Conservation (phyloP, 177 flowering plant genomes). For the Tripterygium wilfordii region DNA sequence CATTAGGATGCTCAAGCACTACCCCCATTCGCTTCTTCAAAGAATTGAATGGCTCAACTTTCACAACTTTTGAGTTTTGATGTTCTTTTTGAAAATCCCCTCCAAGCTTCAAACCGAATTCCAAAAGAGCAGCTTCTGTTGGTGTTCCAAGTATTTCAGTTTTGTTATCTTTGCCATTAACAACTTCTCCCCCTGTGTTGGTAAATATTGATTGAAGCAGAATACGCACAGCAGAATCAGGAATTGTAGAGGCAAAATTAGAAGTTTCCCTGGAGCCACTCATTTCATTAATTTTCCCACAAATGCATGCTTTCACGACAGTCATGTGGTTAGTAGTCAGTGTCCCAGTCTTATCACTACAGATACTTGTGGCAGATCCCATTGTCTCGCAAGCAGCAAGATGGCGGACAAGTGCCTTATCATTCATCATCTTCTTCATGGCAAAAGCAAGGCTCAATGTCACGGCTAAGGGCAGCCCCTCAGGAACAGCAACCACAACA, state of each 20-base stretch:
- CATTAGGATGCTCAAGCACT: constrained; percentile 67
- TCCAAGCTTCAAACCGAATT: constrained; percentile 74
- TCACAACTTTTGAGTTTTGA: constrained; percentile 46
- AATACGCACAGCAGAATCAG: constrained; percentile 42
- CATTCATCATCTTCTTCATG: constrained; percentile 99
- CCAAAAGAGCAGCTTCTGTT: constrained; percentile 83
- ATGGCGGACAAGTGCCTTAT: constrained; percentile 89
- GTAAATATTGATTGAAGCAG: constrained; percentile 76
- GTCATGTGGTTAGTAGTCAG: constrained; percentile 94
- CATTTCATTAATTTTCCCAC: constrained; percentile 54
- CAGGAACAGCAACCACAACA: constrained; percentile 98
- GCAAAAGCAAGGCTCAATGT: constrained; percentile 98
- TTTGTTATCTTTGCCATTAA: constrained; percentile 43
- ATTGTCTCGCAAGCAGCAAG: constrained; percentile 97
- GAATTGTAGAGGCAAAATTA: constrained; percentile 38
- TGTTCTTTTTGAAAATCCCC: constrained; percentile 65
- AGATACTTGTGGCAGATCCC: constrained; percentile 92
- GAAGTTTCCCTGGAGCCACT: constrained; percentile 19
- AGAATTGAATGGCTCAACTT: constrained; percentile 95
- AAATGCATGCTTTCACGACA: constrained; percentile 79
- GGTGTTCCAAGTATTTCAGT: constrained; percentile 83
- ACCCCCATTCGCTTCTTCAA: constrained; percentile 80
- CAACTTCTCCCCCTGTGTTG: constrained; percentile 93
- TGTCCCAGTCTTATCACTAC: constrained; percentile 98
- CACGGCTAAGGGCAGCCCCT: constrained; percentile 92